Evolutionary conservation across 2,329 filamentous ascomycete species (phyloP), one percentile per base, ranked within the genome.

Genomic region (Fusarium zealandicum): DNA sequence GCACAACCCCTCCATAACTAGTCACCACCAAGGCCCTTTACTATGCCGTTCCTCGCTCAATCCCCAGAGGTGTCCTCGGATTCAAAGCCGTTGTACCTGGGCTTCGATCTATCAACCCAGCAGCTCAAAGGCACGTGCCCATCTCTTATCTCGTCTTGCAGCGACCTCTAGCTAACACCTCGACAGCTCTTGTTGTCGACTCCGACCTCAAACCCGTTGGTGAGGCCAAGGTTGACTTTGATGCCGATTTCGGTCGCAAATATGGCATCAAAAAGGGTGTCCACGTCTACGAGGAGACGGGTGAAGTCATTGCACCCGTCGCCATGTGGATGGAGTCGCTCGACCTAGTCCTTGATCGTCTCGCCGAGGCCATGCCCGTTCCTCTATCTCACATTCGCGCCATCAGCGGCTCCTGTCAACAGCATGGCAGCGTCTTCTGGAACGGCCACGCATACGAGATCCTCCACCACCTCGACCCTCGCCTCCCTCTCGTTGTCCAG

Each of bases 361-460:
- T 99, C 58, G 81, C 84, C 64, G 81, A 86, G 35, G 86, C 87
- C 1, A 83, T 91, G 49, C 68, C 72, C 40, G 64, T 70, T 5
- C 88, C 92, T 63, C 88, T 97, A 67, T 76, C 81, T 45, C 84
- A 84, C 44, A 86, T 99, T 60, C 86, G 84, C 69, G 93, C 91
- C 25, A 83, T 99, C 65, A 93, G 90, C 68, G 95, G 92, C 59
- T 93, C 93, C 13, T 93, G 95, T 48, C 96, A 98, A 83, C 95
- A 99, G 80, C 95, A 98, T 75, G 95, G 95, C 28, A 98, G 93
- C 72, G 92, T 98, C 22, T 98, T 95, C 77, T 98, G 93, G 93
- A 89, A 84, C 53, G 73, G 78, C 37, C 77, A 86, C 51, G 93
- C 90, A 6, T 89, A 90, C 70, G 69, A 74, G 7, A 69, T 89